Base-by-base conservation (phyloP, 768 basidiomycete species). In the Mycena leptocephala region DNA sequence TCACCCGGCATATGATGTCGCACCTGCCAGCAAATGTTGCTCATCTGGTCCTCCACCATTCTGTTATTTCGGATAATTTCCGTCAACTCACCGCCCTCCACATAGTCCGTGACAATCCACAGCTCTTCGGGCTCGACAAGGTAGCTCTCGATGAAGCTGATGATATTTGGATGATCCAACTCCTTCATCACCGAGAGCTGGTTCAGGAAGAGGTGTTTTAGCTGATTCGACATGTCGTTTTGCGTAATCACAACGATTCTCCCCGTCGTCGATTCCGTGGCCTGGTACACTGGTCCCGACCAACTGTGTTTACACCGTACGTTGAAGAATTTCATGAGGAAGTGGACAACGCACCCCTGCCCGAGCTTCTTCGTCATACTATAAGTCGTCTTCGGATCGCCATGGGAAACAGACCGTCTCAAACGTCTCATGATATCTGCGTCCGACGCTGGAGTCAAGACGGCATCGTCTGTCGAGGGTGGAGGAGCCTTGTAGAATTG, bases 111-210 rank as follows among this genome's bases (percentile, higher is more conserved):
- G 74, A 98, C 97, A 53, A 98, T 97, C 97, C 97, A 99, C 30
- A 98, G 91, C 82, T 98, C 97, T 64, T 90, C 94, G 82, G 89
- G 94, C 85, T 95, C 95, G 66, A 98, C 92, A 51, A 99, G 91
- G 84, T 97, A 98, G 26, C 96, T 93, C 7, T 98, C 95, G 39
- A 98, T 85, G 85, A 96, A 99, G 86, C 97, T 98, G 88, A 99
- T 96, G 74, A 99, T 97, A 81, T 98, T 99, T 33, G 97, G 96
- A 83, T 98, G 97, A 76, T 97, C 95, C 33, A 95, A 96, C 84
- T 97, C 98, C 84, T 97, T 98, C 98, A 99, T 99, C 79, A 99
- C 97, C 75, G 98, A 88, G 79, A 98, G 98, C 85, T 99, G 97
- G 80, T 98, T 98, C 71, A 98, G 96, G 82, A 99, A 98, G 62